A percentile compares a stretch with the other conserved stretches of the same genome.
These are phyloP conservation scores for Lipomyces yamanashiensis DNA, from an alignment of 805 yeast species.

Conservation along the genomic window DNA sequence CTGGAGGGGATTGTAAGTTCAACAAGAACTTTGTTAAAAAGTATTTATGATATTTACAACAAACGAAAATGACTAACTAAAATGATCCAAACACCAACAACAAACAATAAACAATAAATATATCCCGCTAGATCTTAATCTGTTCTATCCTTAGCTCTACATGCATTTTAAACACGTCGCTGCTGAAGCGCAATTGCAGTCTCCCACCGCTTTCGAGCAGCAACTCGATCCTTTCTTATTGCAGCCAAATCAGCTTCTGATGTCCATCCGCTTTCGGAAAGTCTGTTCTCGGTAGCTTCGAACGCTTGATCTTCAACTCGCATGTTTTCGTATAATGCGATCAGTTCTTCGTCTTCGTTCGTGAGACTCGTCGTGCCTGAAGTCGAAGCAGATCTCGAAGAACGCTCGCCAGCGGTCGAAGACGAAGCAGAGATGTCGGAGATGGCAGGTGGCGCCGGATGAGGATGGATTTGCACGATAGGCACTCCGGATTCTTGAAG, in stretches of 20 bases:
- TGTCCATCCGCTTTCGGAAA: conserved; percentile 34
- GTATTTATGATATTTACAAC: background rate
- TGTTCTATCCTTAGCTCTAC: background rate
- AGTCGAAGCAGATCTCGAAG: background rate
- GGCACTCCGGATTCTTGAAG: conserved; percentile 22
- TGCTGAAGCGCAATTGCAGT: conserved; percentile 23
- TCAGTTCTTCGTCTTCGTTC: conserved; percentile 17
- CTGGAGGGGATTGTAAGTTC: conserved; percentile 40
- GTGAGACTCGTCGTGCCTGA: conserved; percentile 10
- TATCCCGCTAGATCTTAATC: too few species aligned
- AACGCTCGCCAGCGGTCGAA: background rate
- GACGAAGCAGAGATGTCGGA: background rate
- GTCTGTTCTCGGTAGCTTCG: conserved; percentile 30
- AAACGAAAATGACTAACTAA: background rate
- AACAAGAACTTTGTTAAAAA: background rate
- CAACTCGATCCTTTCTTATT: conserved; percentile 27
- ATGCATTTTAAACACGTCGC: background rate
- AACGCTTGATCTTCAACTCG: conserved; percentile 33
- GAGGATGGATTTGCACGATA: background rate
- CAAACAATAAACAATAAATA: background rate
- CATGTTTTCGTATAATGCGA: conserved; percentile 20
- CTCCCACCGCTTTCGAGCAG: conserved; percentile 33
- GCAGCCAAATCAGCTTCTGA: conserved; percentile 31
- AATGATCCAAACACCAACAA: background rate
- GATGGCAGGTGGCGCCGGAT: too few species aligned